Percentiles rank a stretch among this genome's conserved stretches.
Conservation (phyloP, 1,139 yeast genomes). For the Candida gigantensis region DNA sequence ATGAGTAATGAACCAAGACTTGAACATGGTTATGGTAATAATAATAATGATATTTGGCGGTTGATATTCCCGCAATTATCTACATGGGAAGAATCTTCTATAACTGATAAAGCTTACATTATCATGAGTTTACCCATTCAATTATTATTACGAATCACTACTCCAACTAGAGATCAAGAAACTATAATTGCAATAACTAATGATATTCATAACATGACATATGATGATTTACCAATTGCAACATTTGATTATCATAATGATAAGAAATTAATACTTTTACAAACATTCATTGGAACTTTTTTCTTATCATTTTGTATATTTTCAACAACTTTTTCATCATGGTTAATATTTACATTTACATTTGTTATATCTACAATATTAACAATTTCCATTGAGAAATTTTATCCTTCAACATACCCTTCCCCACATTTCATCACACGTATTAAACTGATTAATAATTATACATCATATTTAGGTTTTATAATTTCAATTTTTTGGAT, state of each 20-base stretch:
- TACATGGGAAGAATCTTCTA: constrained; percentile 10
- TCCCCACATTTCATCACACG: constrained; percentile 4
- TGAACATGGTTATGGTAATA: no score
- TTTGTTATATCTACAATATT: constrained; percentile 15
- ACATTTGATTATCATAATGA: constrained; percentile 16
- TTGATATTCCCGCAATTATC: constrained; percentile 20
- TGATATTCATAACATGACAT: constrained; percentile 4
- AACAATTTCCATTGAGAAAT: constrained; percentile 10
- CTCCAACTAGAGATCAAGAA: constrained; percentile 45
- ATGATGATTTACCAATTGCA: constrained; percentile 1
- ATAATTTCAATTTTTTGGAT: constrained; percentile 70
- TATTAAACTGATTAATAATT: constrained; percentile 26
- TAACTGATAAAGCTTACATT: constrained; percentile 20
- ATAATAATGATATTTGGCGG: constrained; percentile 18
- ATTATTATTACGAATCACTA: constrained; percentile 43
- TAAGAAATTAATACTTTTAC: constrained; percentile 20
- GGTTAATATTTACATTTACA: constrained; percentile 8
- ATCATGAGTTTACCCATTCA: constrained; percentile 46
- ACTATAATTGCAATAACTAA: constrained; percentile 5
- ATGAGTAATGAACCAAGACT: background rate
- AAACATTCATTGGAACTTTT: constrained; percentile 20
- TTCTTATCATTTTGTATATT: constrained; percentile 17
- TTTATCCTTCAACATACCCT: constrained; percentile 8
- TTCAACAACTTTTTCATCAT: background rate
- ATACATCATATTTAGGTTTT: constrained; percentile 60